Conservation (phyloP, 352 stramenopile genomes). For the Albugo laibachii region DNA sequence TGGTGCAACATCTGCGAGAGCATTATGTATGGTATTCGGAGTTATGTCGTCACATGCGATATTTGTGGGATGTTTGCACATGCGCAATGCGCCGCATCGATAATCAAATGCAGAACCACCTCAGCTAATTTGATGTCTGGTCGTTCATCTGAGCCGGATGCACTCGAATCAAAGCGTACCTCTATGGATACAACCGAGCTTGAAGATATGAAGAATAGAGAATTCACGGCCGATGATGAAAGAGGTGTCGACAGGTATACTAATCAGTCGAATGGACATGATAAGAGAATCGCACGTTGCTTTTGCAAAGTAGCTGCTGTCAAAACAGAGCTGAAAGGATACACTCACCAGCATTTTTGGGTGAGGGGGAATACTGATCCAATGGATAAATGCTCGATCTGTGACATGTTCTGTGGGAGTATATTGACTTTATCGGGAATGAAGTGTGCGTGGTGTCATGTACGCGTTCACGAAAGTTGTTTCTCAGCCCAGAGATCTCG, state of each 20-base stretch:
- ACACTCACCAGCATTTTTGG: slow-evolving; percentile 35
- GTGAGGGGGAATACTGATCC: slow-evolving; percentile 72
- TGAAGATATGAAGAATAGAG: too few species aligned
- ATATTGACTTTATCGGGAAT: slow-evolving; percentile 62
- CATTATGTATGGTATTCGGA: slow-evolving; percentile 68
- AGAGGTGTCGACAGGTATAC: too few species aligned
- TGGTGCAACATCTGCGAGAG: slow-evolving; percentile 70
- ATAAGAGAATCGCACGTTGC: not conserved
- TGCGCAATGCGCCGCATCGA: slow-evolving; percentile 40
- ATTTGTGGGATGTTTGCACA: slow-evolving; percentile 72
- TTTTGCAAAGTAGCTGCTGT: slow-evolving; percentile 10
- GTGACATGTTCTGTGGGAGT: slow-evolving; percentile 57
- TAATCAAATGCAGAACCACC: slow-evolving; percentile 19
- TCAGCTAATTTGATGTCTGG: not conserved
- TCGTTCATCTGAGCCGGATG: not conserved
- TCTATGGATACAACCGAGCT: too few species aligned
- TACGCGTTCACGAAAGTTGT: slow-evolving; percentile 59
- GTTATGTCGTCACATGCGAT: slow-evolving; percentile 70
- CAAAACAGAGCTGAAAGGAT: not conserved
- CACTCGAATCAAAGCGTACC: not conserved
- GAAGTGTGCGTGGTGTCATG: slow-evolving; percentile 68
- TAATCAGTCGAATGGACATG: too few species aligned
- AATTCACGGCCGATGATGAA: too few species aligned
- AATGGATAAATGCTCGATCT: slow-evolving; percentile 60
- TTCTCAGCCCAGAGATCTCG: slow-evolving; percentile 9